Percentiles rank a stretch among this genome's conserved stretches.
phyloP scores from a whole-genome alignment of 305 asterid genomes.

The Ajuga reptans region DNA sequence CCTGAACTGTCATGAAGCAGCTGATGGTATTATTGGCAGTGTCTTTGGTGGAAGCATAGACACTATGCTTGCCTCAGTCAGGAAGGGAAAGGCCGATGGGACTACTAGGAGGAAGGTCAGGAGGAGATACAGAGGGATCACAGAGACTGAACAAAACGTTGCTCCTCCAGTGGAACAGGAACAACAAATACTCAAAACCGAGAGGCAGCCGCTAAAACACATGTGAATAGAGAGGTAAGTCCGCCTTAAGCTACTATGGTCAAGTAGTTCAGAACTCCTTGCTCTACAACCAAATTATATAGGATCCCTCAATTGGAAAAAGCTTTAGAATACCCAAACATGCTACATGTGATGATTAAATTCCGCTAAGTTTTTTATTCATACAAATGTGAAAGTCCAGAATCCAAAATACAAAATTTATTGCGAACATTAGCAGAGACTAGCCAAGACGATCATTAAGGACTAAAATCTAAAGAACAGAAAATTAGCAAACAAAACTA shows the following conservation, averaged over 20 bases:
- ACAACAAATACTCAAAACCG: constrained; percentile 22
- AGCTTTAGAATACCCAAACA: neutral
- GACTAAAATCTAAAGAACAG: neutral
- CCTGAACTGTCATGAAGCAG: constrained; percentile 25
- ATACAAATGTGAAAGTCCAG: constrained; percentile 3
- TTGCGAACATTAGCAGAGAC: neutral
- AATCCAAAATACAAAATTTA: neutral
- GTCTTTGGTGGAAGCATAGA: constrained; percentile 19
- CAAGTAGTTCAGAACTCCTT: neutral
- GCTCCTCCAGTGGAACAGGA: constrained; percentile 16
- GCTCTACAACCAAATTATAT: neutral
- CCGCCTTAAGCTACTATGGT: neutral
- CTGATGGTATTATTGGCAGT: neutral
- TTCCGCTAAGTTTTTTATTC: neutral
- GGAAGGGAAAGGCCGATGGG: neutral
- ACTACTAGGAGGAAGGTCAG: constrained; percentile 13
- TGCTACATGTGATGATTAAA: neutral
- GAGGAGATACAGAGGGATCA: constrained; percentile 29
- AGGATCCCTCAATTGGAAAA: neutral
- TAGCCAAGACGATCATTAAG: neutral
- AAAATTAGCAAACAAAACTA: neutral
- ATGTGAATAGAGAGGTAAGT: constrained; percentile 22
- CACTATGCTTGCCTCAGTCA: constrained; percentile 9
- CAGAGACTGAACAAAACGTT: constrained; percentile 33
- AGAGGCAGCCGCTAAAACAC: constrained; percentile 25